Conservation (phyloP, 106 monocot species). For the Dactylorhiza incarnata region DNA sequence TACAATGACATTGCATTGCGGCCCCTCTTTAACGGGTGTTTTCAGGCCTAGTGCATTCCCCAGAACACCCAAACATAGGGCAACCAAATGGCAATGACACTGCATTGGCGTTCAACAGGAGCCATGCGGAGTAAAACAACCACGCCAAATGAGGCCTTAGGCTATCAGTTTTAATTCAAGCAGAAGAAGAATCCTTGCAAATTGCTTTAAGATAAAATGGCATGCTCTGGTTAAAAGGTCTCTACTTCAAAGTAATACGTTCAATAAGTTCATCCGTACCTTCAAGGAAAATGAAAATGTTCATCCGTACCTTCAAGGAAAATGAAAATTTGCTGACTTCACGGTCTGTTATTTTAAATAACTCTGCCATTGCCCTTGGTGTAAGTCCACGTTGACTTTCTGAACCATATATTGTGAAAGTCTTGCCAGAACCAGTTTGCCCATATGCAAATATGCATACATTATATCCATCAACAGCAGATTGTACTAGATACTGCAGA, state of each 20-base stretch:
- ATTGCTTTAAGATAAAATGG: background rate
- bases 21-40: too few species aligned
- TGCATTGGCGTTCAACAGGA: too few species aligned
- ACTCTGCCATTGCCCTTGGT: slow-evolving; percentile 71
- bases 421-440: slow-evolving; percentile 98
- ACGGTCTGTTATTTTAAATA: slow-evolving; percentile 79
- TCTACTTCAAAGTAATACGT: background rate
- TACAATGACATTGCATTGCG: too few species aligned
- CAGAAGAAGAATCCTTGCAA: background rate
- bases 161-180: background rate
- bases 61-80: too few species aligned
- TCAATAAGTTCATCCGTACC: slow-evolving; percentile 25
- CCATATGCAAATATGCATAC: slow-evolving; percentile 99
- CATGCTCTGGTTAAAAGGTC: background rate
- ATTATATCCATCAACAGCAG: slow-evolving; percentile 97
- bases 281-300: slow-evolving; percentile 82
- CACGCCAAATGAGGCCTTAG: too few species aligned
- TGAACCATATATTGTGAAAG: slow-evolving; percentile 93
- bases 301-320: slow-evolving; percentile 66
- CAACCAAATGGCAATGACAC: too few species aligned
- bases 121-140: too few species aligned
- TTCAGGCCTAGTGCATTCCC: too few species aligned
- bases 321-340: slow-evolving; percentile 87
- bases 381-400: slow-evolving; percentile 82
- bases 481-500: slow-evolving; percentile 93